Evolutionary conservation across 192 early-diverging fungal species (phyloP).

Genomic region (Diversispora epigaea): DNA sequence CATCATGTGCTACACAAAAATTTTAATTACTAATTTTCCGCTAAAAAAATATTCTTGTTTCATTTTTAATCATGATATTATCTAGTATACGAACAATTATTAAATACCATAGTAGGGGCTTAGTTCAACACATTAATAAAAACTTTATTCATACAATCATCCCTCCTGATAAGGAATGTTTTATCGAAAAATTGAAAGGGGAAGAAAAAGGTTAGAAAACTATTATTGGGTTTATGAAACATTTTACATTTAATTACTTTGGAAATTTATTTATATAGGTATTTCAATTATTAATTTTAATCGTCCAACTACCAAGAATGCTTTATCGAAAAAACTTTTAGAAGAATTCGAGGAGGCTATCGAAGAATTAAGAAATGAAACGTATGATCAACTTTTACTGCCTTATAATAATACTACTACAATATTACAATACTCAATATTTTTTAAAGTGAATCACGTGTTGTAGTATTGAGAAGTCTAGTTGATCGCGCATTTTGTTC

Average conservation of each 20-base stretch:
- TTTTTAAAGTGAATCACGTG: conserved; percentile 59
- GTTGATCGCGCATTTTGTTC: conserved; percentile 89
- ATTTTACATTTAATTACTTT: background rate
- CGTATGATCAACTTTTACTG: conserved; percentile 39
- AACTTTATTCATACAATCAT: background rate
- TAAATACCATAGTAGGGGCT: too few species aligned
- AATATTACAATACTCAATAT: background rate
- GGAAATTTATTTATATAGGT: conserved; percentile 46
- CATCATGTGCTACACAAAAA: too few species aligned
- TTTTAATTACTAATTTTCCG: too few species aligned
- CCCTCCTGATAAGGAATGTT: background rate
- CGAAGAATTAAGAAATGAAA: conserved; percentile 61
- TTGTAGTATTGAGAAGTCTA: conserved; percentile 75
- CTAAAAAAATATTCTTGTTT: too few species aligned
- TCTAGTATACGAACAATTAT: too few species aligned
- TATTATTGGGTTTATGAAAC: background rate
- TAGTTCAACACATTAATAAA: too few species aligned
- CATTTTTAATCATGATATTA: too few species aligned
- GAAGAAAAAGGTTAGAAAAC: conserved; percentile 23
- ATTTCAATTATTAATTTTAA: conserved; percentile 82
- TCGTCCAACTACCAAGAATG: conserved; percentile 84
- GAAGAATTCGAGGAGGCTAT: conserved; percentile 67
- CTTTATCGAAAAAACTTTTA: conserved; percentile 79
- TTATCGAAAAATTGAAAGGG: conserved; percentile 17
- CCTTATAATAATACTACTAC: background rate